These are phyloP conservation scores for Microdochium bolleyi DNA, from an alignment of 2,329 filamentous ascomycete species.

Conservation along the genomic window DNA sequence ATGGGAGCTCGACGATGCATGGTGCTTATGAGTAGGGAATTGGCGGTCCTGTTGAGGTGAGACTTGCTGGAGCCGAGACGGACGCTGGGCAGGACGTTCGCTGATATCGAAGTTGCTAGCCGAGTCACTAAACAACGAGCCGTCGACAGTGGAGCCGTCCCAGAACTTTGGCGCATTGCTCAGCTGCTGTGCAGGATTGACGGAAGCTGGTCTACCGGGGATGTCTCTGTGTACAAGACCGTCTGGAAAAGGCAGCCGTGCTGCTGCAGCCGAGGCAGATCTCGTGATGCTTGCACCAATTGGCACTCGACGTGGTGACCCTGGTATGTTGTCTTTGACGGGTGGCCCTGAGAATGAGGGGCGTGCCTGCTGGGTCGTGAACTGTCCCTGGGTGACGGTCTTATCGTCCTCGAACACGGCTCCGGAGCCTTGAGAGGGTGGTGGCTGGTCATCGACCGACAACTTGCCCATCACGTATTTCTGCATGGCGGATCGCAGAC, in stretches of 20 bases:
- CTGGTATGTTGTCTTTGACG: neutral
- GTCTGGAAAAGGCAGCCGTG: neutral
- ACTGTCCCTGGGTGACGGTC: neutral
- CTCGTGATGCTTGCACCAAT: neutral
- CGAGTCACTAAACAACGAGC: conserved; percentile 22
- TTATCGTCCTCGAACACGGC: neutral
- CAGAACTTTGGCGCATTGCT: conserved; percentile 16
- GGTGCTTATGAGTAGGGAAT: conserved; percentile 11
- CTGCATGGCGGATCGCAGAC: neutral
- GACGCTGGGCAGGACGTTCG: conserved; percentile 11
- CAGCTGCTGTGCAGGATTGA: conserved; percentile 13
- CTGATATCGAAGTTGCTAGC: conserved; percentile 20
- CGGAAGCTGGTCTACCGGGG: conserved; percentile 11
- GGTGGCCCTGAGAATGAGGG: neutral
- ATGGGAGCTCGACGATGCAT: conserved; percentile 10
- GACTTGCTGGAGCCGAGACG: conserved; percentile 2
- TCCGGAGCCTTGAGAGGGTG: neutral
- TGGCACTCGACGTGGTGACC: neutral
- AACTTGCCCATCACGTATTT: neutral
- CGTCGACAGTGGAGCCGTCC: conserved; percentile 23
- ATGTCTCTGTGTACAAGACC: neutral
- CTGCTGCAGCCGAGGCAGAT: neutral
- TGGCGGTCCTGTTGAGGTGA: neutral
- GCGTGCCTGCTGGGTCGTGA: neutral
- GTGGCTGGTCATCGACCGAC: neutral